Conservation (phyloP, 2,329 filamentous ascomycete species). For the Periconia sp. region DNA sequence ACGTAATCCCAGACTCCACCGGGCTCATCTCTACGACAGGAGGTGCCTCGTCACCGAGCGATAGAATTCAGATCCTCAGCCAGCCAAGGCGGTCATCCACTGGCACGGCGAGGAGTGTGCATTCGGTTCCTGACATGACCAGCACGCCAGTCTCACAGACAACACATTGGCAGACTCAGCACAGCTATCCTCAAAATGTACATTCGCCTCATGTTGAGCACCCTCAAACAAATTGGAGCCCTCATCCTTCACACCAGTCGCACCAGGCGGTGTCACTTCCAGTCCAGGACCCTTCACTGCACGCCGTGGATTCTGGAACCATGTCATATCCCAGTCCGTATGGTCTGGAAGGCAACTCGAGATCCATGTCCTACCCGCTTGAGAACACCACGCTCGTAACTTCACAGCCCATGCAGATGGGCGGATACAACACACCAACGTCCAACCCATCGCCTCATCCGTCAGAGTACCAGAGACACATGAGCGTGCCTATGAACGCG, state of each 20-base stretch:
- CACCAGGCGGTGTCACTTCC: conserved; percentile 42
- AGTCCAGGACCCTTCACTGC: conserved; percentile 38
- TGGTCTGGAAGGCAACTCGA: conserved; percentile 43
- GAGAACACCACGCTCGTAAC: conserved; percentile 44
- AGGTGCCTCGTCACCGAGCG: conserved; percentile 46
- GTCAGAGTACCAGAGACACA: conserved; percentile 45
- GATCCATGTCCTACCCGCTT: conserved; percentile 48
- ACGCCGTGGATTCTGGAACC: conserved; percentile 34
- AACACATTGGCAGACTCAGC: conserved; percentile 45
- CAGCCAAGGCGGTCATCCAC: conserved; percentile 45
- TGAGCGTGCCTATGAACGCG: conserved; percentile 43
- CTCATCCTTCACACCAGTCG: conserved; percentile 40
- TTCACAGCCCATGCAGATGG: conserved; percentile 45
- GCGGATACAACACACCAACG: conserved; percentile 44
- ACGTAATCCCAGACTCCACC: conserved; percentile 28
- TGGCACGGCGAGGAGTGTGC: conserved; percentile 44
- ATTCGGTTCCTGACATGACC: conserved; percentile 44
- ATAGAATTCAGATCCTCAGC: conserved; percentile 47
- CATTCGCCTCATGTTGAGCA: conserved; percentile 45
- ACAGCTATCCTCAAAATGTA: conserved; percentile 38
- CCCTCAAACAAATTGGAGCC: conserved; percentile 39
- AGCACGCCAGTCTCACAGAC: conserved; percentile 45
- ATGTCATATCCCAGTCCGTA: conserved; percentile 46
- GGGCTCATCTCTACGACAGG: conserved; percentile 30
- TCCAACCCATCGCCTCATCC: conserved; percentile 45